Conservation (phyloP, 441 rosid genomes). For the Breynia disticha region DNA sequence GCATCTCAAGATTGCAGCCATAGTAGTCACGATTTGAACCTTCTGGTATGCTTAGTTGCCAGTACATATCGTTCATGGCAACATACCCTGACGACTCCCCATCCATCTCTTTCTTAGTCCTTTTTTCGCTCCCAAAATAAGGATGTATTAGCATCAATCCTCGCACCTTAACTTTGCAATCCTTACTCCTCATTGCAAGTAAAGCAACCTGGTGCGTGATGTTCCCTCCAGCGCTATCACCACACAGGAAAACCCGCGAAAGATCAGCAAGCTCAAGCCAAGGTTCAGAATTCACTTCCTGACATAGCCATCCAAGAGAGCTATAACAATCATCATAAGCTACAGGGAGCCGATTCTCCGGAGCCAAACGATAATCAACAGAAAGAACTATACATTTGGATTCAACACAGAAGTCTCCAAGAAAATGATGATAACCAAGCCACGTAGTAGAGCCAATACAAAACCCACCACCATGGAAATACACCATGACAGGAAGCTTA, state of each 20-base stretch:
- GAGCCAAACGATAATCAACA: constrained; percentile 49
- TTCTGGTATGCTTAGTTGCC: constrained; percentile 44
- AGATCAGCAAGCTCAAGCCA: constrained; percentile 41
- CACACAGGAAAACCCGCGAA: constrained; percentile 33
- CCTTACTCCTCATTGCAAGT: constrained; percentile 17
- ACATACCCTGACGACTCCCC: constrained; percentile 20
- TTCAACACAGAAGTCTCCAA: constrained; percentile 37
- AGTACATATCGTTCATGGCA: constrained; percentile 41
- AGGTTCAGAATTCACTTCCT: constrained; percentile 23
- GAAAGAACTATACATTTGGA: constrained; percentile 33
- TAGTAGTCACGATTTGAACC: constrained; percentile 36
- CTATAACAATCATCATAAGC: constrained; percentile 47
- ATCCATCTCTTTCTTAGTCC: constrained; percentile 33
- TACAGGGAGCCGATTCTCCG: constrained; percentile 40
- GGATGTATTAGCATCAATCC: constrained; percentile 46
- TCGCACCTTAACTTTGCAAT: constrained; percentile 18
- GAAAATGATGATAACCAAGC: constrained; percentile 53
- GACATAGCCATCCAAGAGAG: constrained; percentile 41
- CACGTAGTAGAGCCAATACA: constrained; percentile 50
- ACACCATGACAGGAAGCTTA: constrained; percentile 33
- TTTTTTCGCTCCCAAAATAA: constrained; percentile 42
- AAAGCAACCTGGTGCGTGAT: constrained; percentile 43
- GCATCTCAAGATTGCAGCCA: constrained; percentile 41
- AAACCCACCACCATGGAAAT: constrained; percentile 63
- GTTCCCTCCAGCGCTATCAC: constrained; percentile 64